phyloP scores from a whole-genome alignment of 345 rosid genomes.

The Physaria fendleri region DNA sequence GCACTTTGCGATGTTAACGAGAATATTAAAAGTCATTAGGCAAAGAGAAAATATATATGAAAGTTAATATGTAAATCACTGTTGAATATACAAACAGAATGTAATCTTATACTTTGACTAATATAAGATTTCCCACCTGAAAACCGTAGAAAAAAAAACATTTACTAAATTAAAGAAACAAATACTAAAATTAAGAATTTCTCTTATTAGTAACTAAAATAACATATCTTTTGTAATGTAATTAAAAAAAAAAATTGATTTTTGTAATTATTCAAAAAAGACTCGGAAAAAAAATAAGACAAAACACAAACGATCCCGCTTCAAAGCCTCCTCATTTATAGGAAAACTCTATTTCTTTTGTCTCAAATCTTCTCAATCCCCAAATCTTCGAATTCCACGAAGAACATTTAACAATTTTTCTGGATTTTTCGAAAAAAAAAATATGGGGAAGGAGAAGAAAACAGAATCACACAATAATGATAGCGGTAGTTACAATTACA shows the following conservation, averaged over 20 bases:
- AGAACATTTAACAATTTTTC: neutral
- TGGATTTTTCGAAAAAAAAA: neutral
- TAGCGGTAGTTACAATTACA: constrained; percentile 48
- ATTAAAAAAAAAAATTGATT: neutral
- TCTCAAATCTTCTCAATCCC: constrained; percentile 2
- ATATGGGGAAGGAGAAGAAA: constrained; percentile 38
- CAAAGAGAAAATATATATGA: no score
- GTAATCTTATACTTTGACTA: constrained; percentile 2
- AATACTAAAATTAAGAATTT: constrained; percentile 22
- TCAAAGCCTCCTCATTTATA: constrained; percentile 43
- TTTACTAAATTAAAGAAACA: constrained; percentile 19
- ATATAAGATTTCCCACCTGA: neutral
- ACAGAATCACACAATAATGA: constrained; percentile 12
- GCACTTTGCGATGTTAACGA: no score
- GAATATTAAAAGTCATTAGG: no score
- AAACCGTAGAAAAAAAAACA: neutral
- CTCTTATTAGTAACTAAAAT: constrained; percentile 15
- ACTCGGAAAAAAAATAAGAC: neutral
- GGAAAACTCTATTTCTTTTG: constrained; percentile 10
- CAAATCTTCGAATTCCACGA: constrained; percentile 16
- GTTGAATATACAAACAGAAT: neutral
- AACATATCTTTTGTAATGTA: neutral
- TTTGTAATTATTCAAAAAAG: constrained; percentile 1
- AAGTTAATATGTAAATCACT: no score
- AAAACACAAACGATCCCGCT: constrained; percentile 29